Evolutionary conservation across 306 rosid species (phyloP), one percentile per base, ranked within the genome.

Genomic region (Pyrus betulifolia): DNA sequence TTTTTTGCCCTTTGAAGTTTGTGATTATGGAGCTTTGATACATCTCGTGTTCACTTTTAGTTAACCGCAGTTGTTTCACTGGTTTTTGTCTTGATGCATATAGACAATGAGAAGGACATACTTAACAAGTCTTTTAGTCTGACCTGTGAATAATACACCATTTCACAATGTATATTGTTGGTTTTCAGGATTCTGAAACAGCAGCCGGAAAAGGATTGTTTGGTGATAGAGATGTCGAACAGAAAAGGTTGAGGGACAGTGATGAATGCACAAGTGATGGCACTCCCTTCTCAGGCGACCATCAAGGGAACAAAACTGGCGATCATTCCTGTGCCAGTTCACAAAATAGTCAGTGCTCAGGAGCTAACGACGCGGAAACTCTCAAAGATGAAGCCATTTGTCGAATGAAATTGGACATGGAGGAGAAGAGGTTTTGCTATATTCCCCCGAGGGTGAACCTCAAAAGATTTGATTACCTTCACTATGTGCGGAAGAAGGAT

Each of bases 381-480:
- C 45, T 4, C 74, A 87, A 71, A 30, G 83, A 81, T 14, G 91
- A 81, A 80, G 87, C 88, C 68, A 86, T 91, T 76, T 71, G 74
- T 84, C 74, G 18, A 71, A 45, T 94, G 85, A 91, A 90, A 81
- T 62, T 86, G 60, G 91, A 91, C 74, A 91, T 91, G 97, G 98
- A 87, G 80, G 96, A 91, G 85, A 89, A 94, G 60, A 87, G 88
- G 72, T 91, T 94, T 79, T 85, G 49, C 52, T 91, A 91, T 78
- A 81, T 94, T 71, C 89, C 91, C 11, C 96, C 96, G 6, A 82
- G 89, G 82, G 76, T 65, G 66, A 78, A 82, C 38, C 13, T 18
- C 35, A 87, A 74, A 77, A 85, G 82, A 80, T 75, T 73, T 17
- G 93, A 74, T 76, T 94, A 94, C 81, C 86, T 91, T 79, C 95